Conservation (phyloP, 495 filamentous ascomycete genomes). For the Xylaria nigripes region DNA sequence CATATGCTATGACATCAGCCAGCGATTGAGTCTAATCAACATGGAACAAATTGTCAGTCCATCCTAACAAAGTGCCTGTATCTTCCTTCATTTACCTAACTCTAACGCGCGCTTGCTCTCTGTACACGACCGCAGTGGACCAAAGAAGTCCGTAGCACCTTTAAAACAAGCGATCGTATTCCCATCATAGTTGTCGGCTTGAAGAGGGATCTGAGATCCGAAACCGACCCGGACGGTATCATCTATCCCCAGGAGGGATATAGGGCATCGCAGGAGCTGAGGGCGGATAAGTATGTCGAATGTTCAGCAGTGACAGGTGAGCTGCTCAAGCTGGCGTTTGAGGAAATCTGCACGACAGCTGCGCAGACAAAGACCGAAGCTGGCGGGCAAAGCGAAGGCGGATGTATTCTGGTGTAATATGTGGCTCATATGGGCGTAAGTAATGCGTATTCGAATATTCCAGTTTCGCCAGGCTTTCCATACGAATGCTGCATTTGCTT, state of each 20-base stretch:
- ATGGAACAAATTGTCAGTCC: constrained; percentile 49
- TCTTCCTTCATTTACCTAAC: constrained; percentile 1
- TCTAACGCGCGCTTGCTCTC: constrained; percentile 8
- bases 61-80: neutral
- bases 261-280: constrained; percentile 67
- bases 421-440: neutral
- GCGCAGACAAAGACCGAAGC: constrained; percentile 46
- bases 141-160: constrained; percentile 54
- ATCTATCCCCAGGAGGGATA: constrained; percentile 70
- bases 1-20: constrained; percentile 73
- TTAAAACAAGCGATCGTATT: constrained; percentile 48
- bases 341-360: constrained; percentile 69
- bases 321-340: constrained; percentile 59
- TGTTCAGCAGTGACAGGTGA: constrained; percentile 87
- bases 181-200: constrained; percentile 74
- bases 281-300: constrained; percentile 82
- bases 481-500: neutral
- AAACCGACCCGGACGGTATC: constrained; percentile 54
- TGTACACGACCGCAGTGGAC: constrained; percentile 49
- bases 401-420: constrained; percentile 31
- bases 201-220: constrained; percentile 67
- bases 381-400: constrained; percentile 38
- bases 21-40: constrained; percentile 54
- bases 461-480: neutral
- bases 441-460: neutral